Evolutionary conservation across 2,329 filamentous ascomycete species (phyloP), one percentile per base, ranked within the genome.

Genomic region (Fusarium decemcellulare): DNA sequence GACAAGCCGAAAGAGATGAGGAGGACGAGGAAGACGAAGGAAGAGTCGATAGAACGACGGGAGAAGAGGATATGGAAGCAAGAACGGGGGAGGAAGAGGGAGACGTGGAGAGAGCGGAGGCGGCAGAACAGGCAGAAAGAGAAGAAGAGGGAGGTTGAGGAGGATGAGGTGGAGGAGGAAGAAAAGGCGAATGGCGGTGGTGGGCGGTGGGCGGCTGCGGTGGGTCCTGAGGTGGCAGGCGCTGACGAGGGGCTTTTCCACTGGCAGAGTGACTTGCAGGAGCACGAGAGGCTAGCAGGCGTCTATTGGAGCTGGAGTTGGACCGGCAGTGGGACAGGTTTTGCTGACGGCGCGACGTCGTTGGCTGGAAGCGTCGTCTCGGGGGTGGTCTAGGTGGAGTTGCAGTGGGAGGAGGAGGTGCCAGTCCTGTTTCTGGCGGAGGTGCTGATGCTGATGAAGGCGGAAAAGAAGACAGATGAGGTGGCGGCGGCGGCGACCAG

Each of bases 181-280:
- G 70, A 77, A 76, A 76, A 76, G 73, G 67, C 70, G 71, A 70
- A 65, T 72, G 70, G 62, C 65, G 71, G 72, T 44, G 72, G 69
- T 72, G 67, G 72, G 66, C 48, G 65, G 62, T 59, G 70, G 67
- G 63, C 43, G 67, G 66, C 36, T 65, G 57, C 39, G 61, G 70
- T 72, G 72, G 72, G 67, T 72, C 66, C 50, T 46, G 62, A 63
- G 50, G 54, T 71, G 59, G 59, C 61, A 70, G 65, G 55, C 72
- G 72, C 70, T 74, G 72, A 71, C 72, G 72, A 74, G 72, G 72
- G 72, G 70, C 40, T 53, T 70, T 70, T 39, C 67, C 67, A 70
- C 54, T 64, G 67, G 52, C 30, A 61, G 67, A 70, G 53, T 67
- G 67, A 70, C 67, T 68, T 58, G 67, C 67, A 70, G 67, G 54